Conservation (phyloP, 1,284 basidiomycete genomes). For the Mycena sp. region DNA sequence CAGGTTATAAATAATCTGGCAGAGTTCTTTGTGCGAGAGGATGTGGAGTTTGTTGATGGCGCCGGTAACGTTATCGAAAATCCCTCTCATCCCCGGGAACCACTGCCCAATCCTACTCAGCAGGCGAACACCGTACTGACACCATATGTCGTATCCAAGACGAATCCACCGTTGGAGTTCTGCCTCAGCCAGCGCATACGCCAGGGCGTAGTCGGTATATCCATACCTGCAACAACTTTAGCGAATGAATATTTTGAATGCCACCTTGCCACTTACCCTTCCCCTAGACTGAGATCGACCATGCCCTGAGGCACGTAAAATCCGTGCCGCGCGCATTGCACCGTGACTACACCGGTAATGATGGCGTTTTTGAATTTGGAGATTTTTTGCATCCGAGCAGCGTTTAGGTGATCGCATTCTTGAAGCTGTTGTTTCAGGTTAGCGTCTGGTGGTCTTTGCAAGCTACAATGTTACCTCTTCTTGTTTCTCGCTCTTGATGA, state of each 20-base stretch:
- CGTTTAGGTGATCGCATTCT: slow-evolving; percentile 38
- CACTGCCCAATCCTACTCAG: slow-evolving; percentile 12
- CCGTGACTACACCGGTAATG: slow-evolving; percentile 37
- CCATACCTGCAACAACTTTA: background rate
- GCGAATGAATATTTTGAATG: background rate
- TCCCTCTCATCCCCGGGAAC: slow-evolving; percentile 13
- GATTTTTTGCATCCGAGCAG: slow-evolving; percentile 36
- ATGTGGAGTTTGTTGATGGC: slow-evolving; percentile 38
- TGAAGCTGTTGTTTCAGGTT: too few species aligned
- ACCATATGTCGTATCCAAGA: slow-evolving; percentile 39
- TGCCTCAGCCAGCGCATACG: slow-evolving; percentile 20
- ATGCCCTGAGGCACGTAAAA: slow-evolving; percentile 36
- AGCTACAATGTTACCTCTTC: slow-evolving; percentile 22
- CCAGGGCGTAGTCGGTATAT: slow-evolving; percentile 29
- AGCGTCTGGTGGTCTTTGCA: slow-evolving; percentile 17
- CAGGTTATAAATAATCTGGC: slow-evolving; percentile 32
- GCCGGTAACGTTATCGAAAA: slow-evolving; percentile 28
- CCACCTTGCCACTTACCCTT: slow-evolving; percentile 32
- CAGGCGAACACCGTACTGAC: slow-evolving; percentile 32
- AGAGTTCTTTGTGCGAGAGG: slow-evolving; percentile 30
- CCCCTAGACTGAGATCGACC: slow-evolving; percentile 38
- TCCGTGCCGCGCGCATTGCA: slow-evolving; percentile 39
- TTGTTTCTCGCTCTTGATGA: background rate
- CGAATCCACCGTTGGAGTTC: slow-evolving; percentile 28
- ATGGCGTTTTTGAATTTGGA: slow-evolving; percentile 39